Evolutionary conservation across 345 rosid species (phyloP), one percentile per base, ranked within the genome.

Genomic region (Eucalyptus dawsonii): DNA sequence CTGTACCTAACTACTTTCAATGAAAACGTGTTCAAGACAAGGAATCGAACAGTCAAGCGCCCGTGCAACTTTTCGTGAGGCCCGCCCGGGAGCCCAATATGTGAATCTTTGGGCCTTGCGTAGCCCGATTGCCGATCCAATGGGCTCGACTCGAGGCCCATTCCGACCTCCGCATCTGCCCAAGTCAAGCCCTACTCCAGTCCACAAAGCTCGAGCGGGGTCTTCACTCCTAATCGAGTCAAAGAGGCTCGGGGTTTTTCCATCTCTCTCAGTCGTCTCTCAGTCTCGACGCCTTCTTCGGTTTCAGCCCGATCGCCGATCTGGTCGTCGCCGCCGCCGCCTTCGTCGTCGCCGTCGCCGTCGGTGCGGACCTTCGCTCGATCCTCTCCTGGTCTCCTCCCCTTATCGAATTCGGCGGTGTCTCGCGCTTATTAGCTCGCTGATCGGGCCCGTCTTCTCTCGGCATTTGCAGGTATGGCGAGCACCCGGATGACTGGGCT

Each of bases 391-490:
- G 44, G 14, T 8, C 45, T 34, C 25, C 25, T 34, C 0, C 14
- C 80, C 81, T 0, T 7, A 40, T 22, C 85, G 47, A 22, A 40
- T 76, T 11, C 47, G 15, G 29, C 1, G 47, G 29, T 40, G 16
- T 76, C 47, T 22, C 9, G 29, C 85, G 85, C 47, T 76, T 72
- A 0, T 0, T 72, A 44, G 25, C 40, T 76, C 85, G 27, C 85
- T 76, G 85, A 40, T 76, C 27, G 47, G 81, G 2, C 81, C 45
- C 9, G 42, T 42, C 47, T 76, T 40, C 47, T 40, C 47, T 76
- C 47, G 85, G 88, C 60, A 31, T 53, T 86, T 40, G 90, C 93
- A 94, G 95, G 90, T 88, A 95, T 95, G 97, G 93, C 93, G 87
- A 85, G 94, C 89, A 91, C 93, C 90, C 91, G 87, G 29, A 89